Evolutionary conservation across 495 filamentous ascomycete species (phyloP), one percentile per base, ranked within the genome.

Genomic region (Aspergillus homomorphus): DNA sequence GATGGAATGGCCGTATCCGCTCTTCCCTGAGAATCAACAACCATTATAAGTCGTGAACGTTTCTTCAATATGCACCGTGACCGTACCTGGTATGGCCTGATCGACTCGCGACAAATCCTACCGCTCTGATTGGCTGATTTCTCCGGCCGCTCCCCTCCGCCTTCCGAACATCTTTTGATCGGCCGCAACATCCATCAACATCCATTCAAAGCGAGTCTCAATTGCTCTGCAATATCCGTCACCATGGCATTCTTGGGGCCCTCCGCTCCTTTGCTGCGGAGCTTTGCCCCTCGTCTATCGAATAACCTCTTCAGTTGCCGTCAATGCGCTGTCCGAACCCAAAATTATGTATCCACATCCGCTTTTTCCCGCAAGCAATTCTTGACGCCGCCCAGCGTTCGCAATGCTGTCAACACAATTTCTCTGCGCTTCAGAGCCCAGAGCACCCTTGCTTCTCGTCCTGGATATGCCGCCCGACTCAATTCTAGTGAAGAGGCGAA

Each of bases 251-350:
- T 68, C 28, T 54, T 74, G 44, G 69, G 70, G 51, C 60, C 62
- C 38, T 64, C 72, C 57, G 52, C 64, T 53, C 64, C 70, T 26
- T 41, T 68, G 49, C 67, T 75, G 59, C 66, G 72, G 65, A 67
- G 70, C 18, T 44, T 72, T 49, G 78, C 78, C 51, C 74, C 81
- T 10, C 79, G 79, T 54, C 65, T 89, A 15, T 73, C 83, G 3
- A 69, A 76, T 22, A 75, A 81, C 45, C 77, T 84, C 50, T 84
- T 87, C 59, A 75, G 82, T 58, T 87, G 87, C 70, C 80, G 81
- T 52, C 83, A 87, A 77, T 90, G 85, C 65, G 72, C 87, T 16
- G 45, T 53, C 14, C 70, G 64, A 19, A 72, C 53, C 50, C 70
- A 69, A 45, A 69, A 65, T 56, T 69, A 62, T 60, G 67, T 63